Percentiles rank a stretch among this genome's conserved stretches.
Conservation (phyloP, 148 eudicot genomes). For the Chenopodium formosanum region DNA sequence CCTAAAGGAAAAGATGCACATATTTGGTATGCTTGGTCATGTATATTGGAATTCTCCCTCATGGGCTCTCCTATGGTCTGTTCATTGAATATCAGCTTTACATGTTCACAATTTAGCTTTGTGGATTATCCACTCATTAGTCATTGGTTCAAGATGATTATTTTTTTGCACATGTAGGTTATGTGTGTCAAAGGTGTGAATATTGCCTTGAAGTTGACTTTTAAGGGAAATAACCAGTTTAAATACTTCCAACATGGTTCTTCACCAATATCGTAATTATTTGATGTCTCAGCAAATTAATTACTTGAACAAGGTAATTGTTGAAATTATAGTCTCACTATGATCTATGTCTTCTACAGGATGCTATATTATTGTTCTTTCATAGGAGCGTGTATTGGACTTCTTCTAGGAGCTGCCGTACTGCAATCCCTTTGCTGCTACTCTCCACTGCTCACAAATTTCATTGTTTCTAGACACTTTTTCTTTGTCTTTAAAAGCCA, state of each 20-base stretch:
- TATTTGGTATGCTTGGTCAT: conserved; percentile 83
- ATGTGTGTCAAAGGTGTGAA: conserved; percentile 92
- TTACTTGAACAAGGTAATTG: conserved; percentile 88
- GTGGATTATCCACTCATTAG: conserved; percentile 13
- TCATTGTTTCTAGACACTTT: too few species aligned
- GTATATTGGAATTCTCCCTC: conserved; percentile 83
- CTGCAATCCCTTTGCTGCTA: too few species aligned
- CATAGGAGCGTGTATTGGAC: neutral
- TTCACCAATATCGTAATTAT: conserved; percentile 53
- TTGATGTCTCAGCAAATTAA: conserved; percentile 74
- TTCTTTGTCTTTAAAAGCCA: too few species aligned
- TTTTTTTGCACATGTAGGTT: conserved; percentile 47
- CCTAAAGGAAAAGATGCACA: conserved; percentile 74
- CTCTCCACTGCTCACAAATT: too few species aligned
- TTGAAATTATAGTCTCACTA: neutral
- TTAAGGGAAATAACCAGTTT: conserved; percentile 77
- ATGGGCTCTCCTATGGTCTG: conserved; percentile 92
- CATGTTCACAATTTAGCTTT: neutral
- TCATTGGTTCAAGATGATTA: neutral
- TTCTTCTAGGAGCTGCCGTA: too few species aligned
- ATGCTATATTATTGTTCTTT: neutral
- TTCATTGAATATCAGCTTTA: conserved; percentile 15
- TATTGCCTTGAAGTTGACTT: conserved; percentile 73
- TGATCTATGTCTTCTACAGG: neutral
- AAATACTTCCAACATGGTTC: conserved; percentile 79